Evolutionary conservation across 2,329 filamentous ascomycete species (phyloP).

Genomic region (Curvularia lunata): DNA sequence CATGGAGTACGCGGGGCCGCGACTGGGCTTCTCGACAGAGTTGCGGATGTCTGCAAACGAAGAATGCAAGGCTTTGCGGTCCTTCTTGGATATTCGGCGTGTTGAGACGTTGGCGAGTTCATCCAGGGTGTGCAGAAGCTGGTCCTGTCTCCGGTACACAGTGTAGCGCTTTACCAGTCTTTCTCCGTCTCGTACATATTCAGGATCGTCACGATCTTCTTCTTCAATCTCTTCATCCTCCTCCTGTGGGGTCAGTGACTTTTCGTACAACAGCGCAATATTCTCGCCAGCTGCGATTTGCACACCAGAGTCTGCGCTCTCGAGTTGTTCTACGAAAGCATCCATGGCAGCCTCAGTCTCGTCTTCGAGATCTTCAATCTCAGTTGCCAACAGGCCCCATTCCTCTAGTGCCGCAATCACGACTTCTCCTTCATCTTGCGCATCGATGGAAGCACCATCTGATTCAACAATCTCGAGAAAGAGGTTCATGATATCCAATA

Average conservation of each 20-base stretch:
- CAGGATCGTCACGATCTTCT: slow-evolving; percentile 55
- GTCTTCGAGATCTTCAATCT: slow-evolving; percentile 75
- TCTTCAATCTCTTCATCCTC: slow-evolving; percentile 62
- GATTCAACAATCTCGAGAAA: slow-evolving; percentile 79
- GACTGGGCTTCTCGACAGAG: slow-evolving; percentile 69
- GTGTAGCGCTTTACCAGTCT: slow-evolving; percentile 68
- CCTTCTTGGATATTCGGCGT: slow-evolving; percentile 69
- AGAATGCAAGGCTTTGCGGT: slow-evolving; percentile 69
- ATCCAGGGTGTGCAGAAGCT: slow-evolving; percentile 65
- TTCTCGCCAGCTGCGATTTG: slow-evolving; percentile 80
- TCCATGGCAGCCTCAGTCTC: slow-evolving; percentile 76
- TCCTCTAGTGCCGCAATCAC: slow-evolving; percentile 77
- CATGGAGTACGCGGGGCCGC: slow-evolving; percentile 70
- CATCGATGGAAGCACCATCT: slow-evolving; percentile 75
- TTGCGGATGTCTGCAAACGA: slow-evolving; percentile 71
- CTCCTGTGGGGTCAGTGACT: slow-evolving; percentile 65
- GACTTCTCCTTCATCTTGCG: slow-evolving; percentile 71
- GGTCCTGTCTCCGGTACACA: slow-evolving; percentile 68
- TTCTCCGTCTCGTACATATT: slow-evolving; percentile 30
- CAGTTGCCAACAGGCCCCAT: slow-evolving; percentile 81
- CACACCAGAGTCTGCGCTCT: slow-evolving; percentile 73
- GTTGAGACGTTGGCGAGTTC: slow-evolving; percentile 66
- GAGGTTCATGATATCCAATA: slow-evolving; percentile 74
- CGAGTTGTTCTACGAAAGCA: slow-evolving; percentile 83
- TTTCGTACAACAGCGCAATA: slow-evolving; percentile 84